Evolutionary conservation across 352 stramenopile genomes (phyloP), one percentile per base, ranked within the genome.

Genomic region (Blastocystis hominis): DNA sequence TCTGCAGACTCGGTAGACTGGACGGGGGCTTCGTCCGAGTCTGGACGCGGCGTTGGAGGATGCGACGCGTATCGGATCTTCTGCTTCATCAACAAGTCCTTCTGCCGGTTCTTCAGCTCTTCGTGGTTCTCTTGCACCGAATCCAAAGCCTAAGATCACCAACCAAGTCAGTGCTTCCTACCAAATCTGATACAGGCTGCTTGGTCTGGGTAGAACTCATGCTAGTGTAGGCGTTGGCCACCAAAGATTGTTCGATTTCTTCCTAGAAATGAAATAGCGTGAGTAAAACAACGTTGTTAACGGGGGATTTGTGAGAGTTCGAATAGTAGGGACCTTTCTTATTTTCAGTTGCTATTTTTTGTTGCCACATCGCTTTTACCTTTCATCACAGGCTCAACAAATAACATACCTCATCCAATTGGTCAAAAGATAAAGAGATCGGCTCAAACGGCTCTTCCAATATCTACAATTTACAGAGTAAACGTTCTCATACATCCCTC

Each of bases 51-150:
- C 38, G 38, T n/a, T 10, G 70, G 53, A 10, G 70, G 56, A 42
- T 62, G 38, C 10, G 9, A 38, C 17, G 24, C 30, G 30, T 10
- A 44, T 20, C 63, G 46, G 40, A 36, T 54, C 70, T 80, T 80
- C 70, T 62, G 70, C 46, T 80, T 80, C n/a, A n/a, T n/a, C 40
- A 76, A 40, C 46, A 80, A 46, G 2, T 80, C 70, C 70, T 80
- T 80, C 70, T 80, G 70, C 15, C 54, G 70, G 1, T 63, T 63
- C 70, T 80, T 80, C 70, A 80, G 24, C 70, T 80, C 70, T 13
- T 66, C 34, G 70, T 80, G 70, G 5, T 42, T 59, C 50, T 59
- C 50, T 59, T 13, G 24, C 15, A 34, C 38, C n/a, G 62, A 72
- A 7, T 72, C 40, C 20, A 72, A 34, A 2, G 40, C 40, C 62